phyloP scores from a whole-genome alignment of 495 filamentous ascomycete genomes.

The Penicillium ochrochloron region DNA sequence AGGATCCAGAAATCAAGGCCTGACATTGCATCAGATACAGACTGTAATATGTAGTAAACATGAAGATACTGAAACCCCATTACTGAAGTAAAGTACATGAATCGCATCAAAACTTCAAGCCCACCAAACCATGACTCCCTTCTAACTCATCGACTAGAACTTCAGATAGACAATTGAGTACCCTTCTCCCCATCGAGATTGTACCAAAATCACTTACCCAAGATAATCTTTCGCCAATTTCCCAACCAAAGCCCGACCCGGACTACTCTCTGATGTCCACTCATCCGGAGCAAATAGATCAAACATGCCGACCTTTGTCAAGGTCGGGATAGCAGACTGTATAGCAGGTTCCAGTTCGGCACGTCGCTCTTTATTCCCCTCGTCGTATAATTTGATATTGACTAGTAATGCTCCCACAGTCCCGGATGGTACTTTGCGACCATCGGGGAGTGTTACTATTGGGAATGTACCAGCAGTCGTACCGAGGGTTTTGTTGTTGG shows the following conservation, averaged over 20 bases:
- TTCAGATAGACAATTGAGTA: not conserved
- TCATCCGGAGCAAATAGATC: not conserved
- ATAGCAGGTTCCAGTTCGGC: not conserved
- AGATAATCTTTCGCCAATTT: not conserved
- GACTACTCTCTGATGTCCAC: not conserved
- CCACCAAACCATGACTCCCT: not conserved
- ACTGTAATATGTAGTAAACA: too few relatives aligned
- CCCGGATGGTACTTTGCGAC: not conserved
- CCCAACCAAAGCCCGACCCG: not conserved
- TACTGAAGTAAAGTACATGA: too few relatives aligned
- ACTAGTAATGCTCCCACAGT: not conserved
- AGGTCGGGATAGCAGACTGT: not conserved
- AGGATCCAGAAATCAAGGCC: not conserved
- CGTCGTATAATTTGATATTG: not conserved
- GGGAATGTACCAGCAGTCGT: slow-evolving; percentile 2
- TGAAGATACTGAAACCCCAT: too few relatives aligned
- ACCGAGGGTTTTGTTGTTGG: slow-evolving; percentile 15
- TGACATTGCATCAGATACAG: not conserved
- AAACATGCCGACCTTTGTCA: not conserved
- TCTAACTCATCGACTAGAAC: not conserved
- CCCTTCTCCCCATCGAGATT: not conserved
- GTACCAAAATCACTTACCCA: not conserved
- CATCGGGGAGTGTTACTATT: not conserved
- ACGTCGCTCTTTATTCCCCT: not conserved
- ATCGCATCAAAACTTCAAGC: not conserved